phyloP scores from a whole-genome alignment of 1,284 basidiomycete species.

The Heterobasidion irregulare region DNA sequence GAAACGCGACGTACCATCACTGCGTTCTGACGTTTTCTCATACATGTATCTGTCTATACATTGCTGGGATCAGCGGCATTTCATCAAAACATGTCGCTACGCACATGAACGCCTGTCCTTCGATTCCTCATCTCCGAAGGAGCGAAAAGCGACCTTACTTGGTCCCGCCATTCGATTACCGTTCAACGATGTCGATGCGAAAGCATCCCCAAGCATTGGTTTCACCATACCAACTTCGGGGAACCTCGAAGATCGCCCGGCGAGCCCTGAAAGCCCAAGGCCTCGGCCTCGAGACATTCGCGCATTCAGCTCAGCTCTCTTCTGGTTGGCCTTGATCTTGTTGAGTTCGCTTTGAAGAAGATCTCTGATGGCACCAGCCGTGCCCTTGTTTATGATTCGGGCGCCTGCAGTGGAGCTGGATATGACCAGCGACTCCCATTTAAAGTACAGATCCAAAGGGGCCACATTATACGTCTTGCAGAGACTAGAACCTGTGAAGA shows the following conservation, averaged over 20 bases:
- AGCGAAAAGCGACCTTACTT: constrained; percentile 33
- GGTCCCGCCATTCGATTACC: constrained; percentile 20
- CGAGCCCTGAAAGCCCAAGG: constrained; percentile 4
- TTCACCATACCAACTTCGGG: constrained; percentile 19
- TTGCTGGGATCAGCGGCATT: not conserved
- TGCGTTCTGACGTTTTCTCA: constrained; percentile 77
- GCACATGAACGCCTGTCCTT: constrained; percentile 45
- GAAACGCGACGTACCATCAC: constrained; percentile 49
- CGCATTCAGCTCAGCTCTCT: not conserved
- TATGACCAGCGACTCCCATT: constrained; percentile 42
- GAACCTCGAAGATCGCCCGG: constrained; percentile 2
- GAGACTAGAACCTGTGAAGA: constrained; percentile 46
- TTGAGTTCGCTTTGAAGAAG: constrained; percentile 38
- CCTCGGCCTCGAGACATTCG: not conserved
- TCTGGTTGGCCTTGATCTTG: not conserved
- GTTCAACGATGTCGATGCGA: constrained; percentile 11
- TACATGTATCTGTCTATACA: constrained; percentile 84
- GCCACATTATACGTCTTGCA: constrained; percentile 57
- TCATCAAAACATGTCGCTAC: not conserved
- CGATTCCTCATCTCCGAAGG: constrained; percentile 30
- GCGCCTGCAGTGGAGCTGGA: constrained; percentile 35
- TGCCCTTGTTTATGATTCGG: constrained; percentile 39
- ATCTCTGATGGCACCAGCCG: constrained; percentile 43
- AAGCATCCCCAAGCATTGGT: constrained; percentile 5
- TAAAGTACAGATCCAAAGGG: constrained; percentile 54